Evolutionary conservation across 768 basidiomycete species (phyloP), one percentile per base, ranked within the genome.

Genomic region (Xanthoconium stramineum): DNA sequence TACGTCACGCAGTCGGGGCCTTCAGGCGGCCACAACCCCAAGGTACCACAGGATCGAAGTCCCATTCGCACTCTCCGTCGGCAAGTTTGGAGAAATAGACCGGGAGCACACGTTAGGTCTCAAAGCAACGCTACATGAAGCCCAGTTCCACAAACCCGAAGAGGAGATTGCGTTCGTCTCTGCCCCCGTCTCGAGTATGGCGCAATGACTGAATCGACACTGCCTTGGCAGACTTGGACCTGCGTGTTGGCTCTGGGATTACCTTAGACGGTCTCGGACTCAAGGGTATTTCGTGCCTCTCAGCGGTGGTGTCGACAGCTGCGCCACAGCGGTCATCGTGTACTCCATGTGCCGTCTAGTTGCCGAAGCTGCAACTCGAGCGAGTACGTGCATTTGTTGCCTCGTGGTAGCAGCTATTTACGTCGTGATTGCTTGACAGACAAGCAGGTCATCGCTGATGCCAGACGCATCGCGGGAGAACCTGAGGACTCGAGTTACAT

Each of bases 201-300:
- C 19, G 14, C 13, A 2, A 39, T 32, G 32, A 42, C 46, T 62
- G 19, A 57, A 47, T n/a, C 24, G 24, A 24, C 24, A 24, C 19
- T 50, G 28, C 1, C 29, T 42, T 17, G 6, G 29, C 59, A 98
- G 96, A 3, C 76, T 98, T 3, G 97, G 97, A 6, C 97, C 97
- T 8, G 97, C 96, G 15, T 98, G 97, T 68, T 99, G 97, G 97
- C 78, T 99, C n/a, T 99, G 97, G 97, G 97, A 99, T 69, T 99
- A 98, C 67, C 83, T 99, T 32, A 82, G 97, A 37, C 85, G 97
- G 43, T 98, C 96, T 6, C 80, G 91, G 10, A 93, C 89, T 0
- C 91, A 94, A 61, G 97, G 97, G 3, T 98, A 95, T 74, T 98
- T 98, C 65, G 74, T 98, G 20, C 96, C 97, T 1, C 79, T 99